phyloP scores from a whole-genome alignment of 331 rosid species.

The Prunus yedoensis region DNA sequence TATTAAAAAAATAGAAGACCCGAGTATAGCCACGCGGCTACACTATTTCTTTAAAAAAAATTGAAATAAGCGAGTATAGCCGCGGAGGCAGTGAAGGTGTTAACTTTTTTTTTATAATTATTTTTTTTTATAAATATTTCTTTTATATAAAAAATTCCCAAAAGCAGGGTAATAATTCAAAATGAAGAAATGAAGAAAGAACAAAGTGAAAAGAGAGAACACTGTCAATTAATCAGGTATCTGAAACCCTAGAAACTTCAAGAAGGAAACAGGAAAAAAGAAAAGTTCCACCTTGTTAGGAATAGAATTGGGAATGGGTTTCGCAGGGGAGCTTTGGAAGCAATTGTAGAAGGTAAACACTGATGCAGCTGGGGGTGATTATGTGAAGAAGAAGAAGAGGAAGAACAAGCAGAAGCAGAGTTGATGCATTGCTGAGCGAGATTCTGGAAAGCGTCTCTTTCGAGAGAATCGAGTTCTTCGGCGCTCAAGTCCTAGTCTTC shows the following conservation, averaged over 20 bases:
- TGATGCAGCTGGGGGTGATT: slow-evolving; percentile 6
- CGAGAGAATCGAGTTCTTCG: slow-evolving; percentile 81
- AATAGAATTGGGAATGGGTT: slow-evolving; percentile 32
- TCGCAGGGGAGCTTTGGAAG: slow-evolving; percentile 26
- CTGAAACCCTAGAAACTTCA: not conserved
- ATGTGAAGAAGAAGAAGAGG: slow-evolving; percentile 23
- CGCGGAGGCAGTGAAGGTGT: too few species aligned
- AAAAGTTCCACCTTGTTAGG: slow-evolving; percentile 37
- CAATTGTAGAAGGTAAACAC: not conserved
- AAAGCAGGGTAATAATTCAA: not conserved
- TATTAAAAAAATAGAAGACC: too few species aligned
- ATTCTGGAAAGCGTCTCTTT: slow-evolving; percentile 76
- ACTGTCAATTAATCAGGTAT: not conserved
- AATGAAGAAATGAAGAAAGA: not conserved
- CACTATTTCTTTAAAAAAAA: too few species aligned
- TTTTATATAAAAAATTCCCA: not conserved
- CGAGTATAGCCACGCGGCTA: too few species aligned
- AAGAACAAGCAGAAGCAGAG: slow-evolving; percentile 22
- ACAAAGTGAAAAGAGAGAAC: not conserved
- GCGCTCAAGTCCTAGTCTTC: slow-evolving; percentile 64
- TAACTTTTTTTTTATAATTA: too few species aligned
- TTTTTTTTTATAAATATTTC: not conserved
- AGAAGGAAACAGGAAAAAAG: not conserved
- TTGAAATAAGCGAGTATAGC: too few species aligned
- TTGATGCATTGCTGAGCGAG: slow-evolving; percentile 60